A percentile compares a stretch with the other conserved stretches of the same genome.
Evolutionary conservation across 257 asterid species (phyloP).

Genomic region (Nemophila menziesii): DNA sequence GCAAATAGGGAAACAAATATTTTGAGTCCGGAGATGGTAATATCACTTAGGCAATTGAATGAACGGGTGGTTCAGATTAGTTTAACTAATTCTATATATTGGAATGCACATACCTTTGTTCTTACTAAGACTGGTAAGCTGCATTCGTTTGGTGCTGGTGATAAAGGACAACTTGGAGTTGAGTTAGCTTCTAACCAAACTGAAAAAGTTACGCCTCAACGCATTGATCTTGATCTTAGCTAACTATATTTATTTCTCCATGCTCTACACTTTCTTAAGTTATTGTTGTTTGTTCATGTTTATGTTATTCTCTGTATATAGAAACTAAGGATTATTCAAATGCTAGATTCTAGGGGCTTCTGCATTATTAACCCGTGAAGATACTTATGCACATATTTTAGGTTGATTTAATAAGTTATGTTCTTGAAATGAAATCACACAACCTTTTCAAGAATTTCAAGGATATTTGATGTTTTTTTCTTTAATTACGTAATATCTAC

Average conservation of each 20-base stretch:
- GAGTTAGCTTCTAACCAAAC: constrained; percentile 52
- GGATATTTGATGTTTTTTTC: not conserved
- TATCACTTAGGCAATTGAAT: constrained; percentile 60
- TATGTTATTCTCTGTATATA: constrained; percentile 26
- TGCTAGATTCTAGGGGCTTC: constrained; percentile 20
- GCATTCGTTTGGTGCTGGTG: constrained; percentile 92
- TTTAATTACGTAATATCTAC: too few relatives aligned
- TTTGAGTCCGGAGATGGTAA: constrained; percentile 62
- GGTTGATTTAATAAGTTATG: not conserved
- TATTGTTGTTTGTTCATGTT: constrained; percentile 10
- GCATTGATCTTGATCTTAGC: constrained; percentile 57
- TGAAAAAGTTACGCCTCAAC: constrained; percentile 75
- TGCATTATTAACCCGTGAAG: constrained; percentile 16
- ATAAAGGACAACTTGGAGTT: constrained; percentile 91
- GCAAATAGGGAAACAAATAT: constrained; percentile 57
- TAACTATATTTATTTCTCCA: constrained; percentile 13
- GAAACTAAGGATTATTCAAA: constrained; percentile 24
- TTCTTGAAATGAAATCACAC: not conserved
- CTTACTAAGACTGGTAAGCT: constrained; percentile 84
- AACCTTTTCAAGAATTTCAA: not conserved
- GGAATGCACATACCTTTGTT: constrained; percentile 96
- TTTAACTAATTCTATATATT: constrained; percentile 83
- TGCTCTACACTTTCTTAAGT: not conserved
- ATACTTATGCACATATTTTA: constrained; percentile 1
- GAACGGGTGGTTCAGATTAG: constrained; percentile 92